Evolutionary conservation across 2,329 filamentous ascomycete genomes (phyloP).

Genomic region (Raffaelea arxii): DNA sequence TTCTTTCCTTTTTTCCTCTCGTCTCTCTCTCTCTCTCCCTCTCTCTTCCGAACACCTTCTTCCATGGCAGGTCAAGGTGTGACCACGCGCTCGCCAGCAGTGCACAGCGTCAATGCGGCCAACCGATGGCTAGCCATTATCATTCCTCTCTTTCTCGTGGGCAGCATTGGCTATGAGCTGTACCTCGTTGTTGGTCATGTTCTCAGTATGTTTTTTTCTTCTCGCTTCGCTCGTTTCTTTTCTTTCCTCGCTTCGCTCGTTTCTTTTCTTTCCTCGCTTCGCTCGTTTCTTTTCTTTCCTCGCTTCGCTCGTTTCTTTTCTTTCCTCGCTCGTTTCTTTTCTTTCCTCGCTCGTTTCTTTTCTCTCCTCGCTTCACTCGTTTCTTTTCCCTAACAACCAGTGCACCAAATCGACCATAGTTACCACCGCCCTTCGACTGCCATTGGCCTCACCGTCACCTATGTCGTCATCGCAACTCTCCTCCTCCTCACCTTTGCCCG

Average conservation of each 20-base stretch:
- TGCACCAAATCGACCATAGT: constrained; percentile 44
- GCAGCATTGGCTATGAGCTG: constrained; percentile 56
- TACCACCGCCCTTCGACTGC: constrained; percentile 43
- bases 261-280: constrained; percentile 3
- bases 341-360: no score
- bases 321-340: background rate
- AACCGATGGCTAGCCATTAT: constrained; percentile 21
- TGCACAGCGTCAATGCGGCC: constrained; percentile 8
- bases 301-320: no score
- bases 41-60: background rate
- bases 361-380: background rate
- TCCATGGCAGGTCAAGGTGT: no score
- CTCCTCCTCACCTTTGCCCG: constrained; percentile 61
- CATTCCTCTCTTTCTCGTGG: constrained; percentile 61
- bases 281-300: background rate
- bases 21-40: background rate
- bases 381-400: constrained; percentile 29
- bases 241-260: background rate
- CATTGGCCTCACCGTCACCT: constrained; percentile 55
- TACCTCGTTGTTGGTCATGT: constrained; percentile 61
- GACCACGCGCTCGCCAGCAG: no score
- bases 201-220: constrained; percentile 46
- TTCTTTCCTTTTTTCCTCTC: no score
- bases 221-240: background rate
- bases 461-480: constrained; percentile 61